Evolutionary conservation across 805 yeast genomes (phyloP), one percentile per base, ranked within the genome.

Genomic region (Wickerhamomyces sydowiorum): DNA sequence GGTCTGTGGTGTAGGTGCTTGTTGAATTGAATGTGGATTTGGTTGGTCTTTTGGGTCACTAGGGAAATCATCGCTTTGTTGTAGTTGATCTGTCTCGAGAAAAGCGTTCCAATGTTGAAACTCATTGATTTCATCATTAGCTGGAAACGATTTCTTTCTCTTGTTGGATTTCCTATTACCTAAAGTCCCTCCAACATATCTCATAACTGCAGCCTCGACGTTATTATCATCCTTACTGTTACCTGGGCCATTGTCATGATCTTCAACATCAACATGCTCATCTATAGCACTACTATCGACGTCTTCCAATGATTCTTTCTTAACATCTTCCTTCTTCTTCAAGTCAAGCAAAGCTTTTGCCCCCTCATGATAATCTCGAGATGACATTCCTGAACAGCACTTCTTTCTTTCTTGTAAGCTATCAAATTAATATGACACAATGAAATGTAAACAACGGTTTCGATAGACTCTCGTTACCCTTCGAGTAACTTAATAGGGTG

Each of bases 171-270:
- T 61, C 52, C 38, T 64, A 34, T 49, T 59, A 15, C 69, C 76
- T 33, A 82, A 60, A 1, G 80, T 73, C 7, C 82, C 84, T 17
- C 84, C 87, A 13, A 83, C 91, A 50, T 76, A 76, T 42, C 76
- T 72, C 76, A 84, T 70, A 15, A 85, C 89, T 0, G 89, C 93
- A 15, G 85, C 93, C 53, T 83, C 93, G 3, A 83, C 93, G 13
- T 76, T 78, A 43, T 72, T 65, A 30, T 62, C 67, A 36, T 62
- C 62, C 23, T 54, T 38, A 10, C 41, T 40, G 19, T 44, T 48
- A 5, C 42, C 40, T 7, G 41, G 21, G 29, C 14, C 27, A 14
- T 36, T 25, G 14, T 42, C 44, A 17, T 34, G 33, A 20, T 42
- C 37, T 13, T 8, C n/a, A 7, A 13, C 20, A 12, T 17, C 33